Conservation (phyloP, 257 asterid species). For the Lavandula angustifolia region DNA sequence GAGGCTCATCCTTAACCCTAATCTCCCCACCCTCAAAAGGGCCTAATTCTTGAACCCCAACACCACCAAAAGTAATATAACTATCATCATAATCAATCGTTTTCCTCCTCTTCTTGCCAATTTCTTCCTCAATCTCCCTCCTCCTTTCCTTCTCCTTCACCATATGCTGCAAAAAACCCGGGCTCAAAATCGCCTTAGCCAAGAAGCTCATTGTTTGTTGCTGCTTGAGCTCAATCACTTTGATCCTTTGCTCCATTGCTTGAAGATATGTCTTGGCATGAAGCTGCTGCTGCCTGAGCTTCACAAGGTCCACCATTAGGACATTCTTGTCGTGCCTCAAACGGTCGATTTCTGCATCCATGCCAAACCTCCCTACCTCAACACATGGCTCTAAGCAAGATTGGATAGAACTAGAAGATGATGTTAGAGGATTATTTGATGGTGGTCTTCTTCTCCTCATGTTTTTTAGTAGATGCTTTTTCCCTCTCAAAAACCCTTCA, state of each 20-base stretch:
- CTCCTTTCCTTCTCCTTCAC: constrained; percentile 47
- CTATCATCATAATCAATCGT: constrained; percentile 35
- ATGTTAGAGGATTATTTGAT: constrained; percentile 8
- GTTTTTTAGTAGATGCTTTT: constrained; percentile 39
- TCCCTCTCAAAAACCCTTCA: constrained; percentile 46
- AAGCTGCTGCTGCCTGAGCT: constrained; percentile 73
- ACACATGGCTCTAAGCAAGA: constrained; percentile 38
- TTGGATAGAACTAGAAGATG: constrained; percentile 34
- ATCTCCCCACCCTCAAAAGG: constrained; percentile 8
- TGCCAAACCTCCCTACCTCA: constrained; percentile 59
- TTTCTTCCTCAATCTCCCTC: constrained; percentile 48
- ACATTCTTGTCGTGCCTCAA: constrained; percentile 62
- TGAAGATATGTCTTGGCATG: constrained; percentile 41
- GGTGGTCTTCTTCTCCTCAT: constrained; percentile 42
- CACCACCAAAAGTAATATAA: background rate
- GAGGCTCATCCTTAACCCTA: constrained; percentile 22
- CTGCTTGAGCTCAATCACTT: constrained; percentile 58
- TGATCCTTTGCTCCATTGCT: constrained; percentile 56
- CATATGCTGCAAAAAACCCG: constrained; percentile 48
- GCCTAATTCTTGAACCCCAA: constrained; percentile 10
- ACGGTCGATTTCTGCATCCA: constrained; percentile 56
- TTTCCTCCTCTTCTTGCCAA: constrained; percentile 45
- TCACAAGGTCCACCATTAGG: constrained; percentile 58
- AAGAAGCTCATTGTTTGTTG: constrained; percentile 61
- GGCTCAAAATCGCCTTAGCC: constrained; percentile 60